Evolutionary conservation across 148 eudicot species (phyloP).

Genomic region (Rhododendron vialii): DNA sequence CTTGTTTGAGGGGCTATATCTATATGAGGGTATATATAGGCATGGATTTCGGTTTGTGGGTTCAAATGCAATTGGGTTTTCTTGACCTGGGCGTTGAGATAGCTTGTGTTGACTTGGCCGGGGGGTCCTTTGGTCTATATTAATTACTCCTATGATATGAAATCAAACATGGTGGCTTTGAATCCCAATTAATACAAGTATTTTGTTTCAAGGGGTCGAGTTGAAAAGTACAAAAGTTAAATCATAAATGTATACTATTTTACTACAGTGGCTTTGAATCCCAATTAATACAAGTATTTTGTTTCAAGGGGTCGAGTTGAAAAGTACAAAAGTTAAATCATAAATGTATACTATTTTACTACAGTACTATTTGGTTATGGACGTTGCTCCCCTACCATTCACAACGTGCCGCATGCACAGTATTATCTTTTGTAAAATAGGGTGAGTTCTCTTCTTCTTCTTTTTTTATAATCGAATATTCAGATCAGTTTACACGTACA

Average conservation of each 20-base stretch:
- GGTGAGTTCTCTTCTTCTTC: too few relatives aligned
- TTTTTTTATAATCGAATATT: too few relatives aligned
- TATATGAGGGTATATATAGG: neutral
- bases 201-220: neutral
- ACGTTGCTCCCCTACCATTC: too few relatives aligned
- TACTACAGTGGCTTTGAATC: neutral
- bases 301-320: neutral
- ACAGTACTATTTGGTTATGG: too few relatives aligned
- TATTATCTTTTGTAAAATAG: too few relatives aligned
- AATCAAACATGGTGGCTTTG: neutral
- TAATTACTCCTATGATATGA: neutral
- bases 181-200: neutral
- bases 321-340: neutral
- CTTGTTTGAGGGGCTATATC: neutral
- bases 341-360: too few relatives aligned
- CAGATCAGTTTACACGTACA: too few relatives aligned
- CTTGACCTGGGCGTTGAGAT: neutral
- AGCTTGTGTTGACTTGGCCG: neutral
- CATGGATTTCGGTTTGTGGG: neutral
- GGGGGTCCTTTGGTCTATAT: neutral
- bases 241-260: too few relatives aligned
- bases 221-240: neutral
- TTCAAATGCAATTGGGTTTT: neutral
- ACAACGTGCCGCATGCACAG: too few relatives aligned
- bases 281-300: neutral